Percentiles rank a stretch among this genome's conserved stretches.
Conservation (phyloP, 768 basidiomycete genomes). For the Chalciporus chontae region DNA sequence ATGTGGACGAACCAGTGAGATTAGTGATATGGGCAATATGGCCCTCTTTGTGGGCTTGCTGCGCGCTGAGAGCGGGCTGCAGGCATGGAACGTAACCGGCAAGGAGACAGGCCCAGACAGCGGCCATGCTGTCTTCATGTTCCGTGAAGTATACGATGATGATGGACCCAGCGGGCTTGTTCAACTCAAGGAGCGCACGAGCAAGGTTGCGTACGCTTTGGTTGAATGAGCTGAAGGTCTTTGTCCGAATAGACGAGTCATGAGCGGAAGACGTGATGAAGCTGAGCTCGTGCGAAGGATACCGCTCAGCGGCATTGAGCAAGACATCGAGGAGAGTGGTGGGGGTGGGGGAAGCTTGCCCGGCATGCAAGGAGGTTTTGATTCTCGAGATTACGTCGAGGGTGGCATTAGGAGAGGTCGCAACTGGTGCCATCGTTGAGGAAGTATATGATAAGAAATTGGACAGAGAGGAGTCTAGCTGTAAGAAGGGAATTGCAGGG, state of each 20-base stretch:
- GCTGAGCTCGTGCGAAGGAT: conserved; percentile 21
- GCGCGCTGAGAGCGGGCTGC: conserved; percentile 32
- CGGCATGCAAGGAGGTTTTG: conserved; percentile 2
- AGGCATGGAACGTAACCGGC: conserved; percentile 31
- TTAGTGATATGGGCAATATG: conserved; percentile 21
- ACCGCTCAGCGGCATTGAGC: conserved; percentile 14
- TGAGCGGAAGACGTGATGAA: conserved; percentile 26
- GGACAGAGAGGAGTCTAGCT: background rate
- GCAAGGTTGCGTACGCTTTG: conserved; percentile 15
- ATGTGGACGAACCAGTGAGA: conserved; percentile 17
- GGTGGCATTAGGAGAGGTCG: background rate
- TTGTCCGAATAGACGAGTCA: conserved; percentile 20
- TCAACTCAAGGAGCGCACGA: conserved; percentile 13
- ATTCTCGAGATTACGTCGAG: conserved; percentile 3
- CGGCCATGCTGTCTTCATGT: conserved; percentile 32
- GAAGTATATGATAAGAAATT: background rate
- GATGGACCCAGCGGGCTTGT: conserved; percentile 23
- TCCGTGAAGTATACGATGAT: conserved; percentile 30
- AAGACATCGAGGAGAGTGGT: conserved; percentile 24
- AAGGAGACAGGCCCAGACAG: conserved; percentile 31
- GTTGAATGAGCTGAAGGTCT: conserved; percentile 19
- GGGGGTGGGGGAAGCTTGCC: conserved; percentile 8
- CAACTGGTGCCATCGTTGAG: conserved; percentile 7
- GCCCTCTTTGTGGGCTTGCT: conserved; percentile 30
- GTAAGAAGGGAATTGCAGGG: background rate